phyloP scores from a whole-genome alignment of 352 stramenopile species.

The Pythium insidiosum region DNA sequence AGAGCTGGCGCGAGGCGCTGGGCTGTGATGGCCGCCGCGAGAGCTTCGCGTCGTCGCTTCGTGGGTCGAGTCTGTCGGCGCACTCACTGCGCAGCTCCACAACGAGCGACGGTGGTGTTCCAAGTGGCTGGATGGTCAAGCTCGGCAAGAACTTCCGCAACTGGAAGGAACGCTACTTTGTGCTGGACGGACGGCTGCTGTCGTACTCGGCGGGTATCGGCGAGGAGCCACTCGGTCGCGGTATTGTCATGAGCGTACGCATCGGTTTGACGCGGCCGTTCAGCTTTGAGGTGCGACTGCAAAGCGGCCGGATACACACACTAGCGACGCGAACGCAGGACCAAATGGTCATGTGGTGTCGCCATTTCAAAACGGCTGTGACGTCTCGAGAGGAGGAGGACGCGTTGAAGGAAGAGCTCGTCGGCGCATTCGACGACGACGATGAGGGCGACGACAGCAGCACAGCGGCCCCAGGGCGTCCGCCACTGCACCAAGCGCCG shows the following conservation, averaged over 20 bases:
- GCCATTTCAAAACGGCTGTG: too few species aligned
- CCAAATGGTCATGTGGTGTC: slow-evolving; percentile 60
- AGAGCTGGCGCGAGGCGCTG: slow-evolving; percentile 46
- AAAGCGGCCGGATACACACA: slow-evolving; percentile 55
- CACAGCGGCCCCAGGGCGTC: too few species aligned
- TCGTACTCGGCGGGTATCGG: slow-evolving; percentile 39
- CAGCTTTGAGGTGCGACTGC: slow-evolving; percentile 53
- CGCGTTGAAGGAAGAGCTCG: slow-evolving; percentile 33
- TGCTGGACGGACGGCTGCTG: slow-evolving; percentile 34
- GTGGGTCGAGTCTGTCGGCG: background rate
- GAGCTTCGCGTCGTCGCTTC: background rate
- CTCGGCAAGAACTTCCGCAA: slow-evolving; percentile 65
- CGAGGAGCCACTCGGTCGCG: slow-evolving; percentile 30
- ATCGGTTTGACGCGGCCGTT: slow-evolving; percentile 62
- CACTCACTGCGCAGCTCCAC: background rate
- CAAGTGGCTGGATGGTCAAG: slow-evolving; percentile 58
- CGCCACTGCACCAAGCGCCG: background rate
- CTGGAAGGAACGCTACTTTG: slow-evolving; percentile 78
- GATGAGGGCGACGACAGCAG: slow-evolving; percentile 39
- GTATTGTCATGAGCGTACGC: slow-evolving; percentile 38
- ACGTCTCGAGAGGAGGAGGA: too few species aligned
- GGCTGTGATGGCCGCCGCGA: background rate
- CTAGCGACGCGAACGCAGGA: slow-evolving; percentile 38
- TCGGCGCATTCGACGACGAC: slow-evolving; percentile 44
- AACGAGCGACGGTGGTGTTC: slow-evolving; percentile 1